A percentile compares a stretch with the other conserved stretches of the same genome.
phyloP scores from a whole-genome alignment of 805 yeast genomes.

The Candida insectalens region DNA sequence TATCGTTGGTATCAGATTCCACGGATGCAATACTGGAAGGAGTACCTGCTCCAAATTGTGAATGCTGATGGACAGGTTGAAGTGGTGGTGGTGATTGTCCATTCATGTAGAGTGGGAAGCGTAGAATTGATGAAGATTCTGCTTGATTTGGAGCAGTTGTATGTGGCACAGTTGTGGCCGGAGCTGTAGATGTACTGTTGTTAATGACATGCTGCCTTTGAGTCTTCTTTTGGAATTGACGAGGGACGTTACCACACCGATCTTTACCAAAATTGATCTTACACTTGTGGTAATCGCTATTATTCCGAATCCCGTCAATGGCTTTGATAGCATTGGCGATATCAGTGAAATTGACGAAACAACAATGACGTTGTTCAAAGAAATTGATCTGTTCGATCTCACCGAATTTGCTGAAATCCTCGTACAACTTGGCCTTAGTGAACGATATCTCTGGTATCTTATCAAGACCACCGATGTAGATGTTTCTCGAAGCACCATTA shows the following conservation, averaged over 20 bases:
- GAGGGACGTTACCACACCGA: slow-evolving; percentile 90
- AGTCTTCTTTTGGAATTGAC: slow-evolving; percentile 39
- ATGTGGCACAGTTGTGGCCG: not conserved
- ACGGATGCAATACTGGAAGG: not conserved
- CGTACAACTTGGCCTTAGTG: slow-evolving; percentile 42
- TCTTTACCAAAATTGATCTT: slow-evolving; percentile 91
- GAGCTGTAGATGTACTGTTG: not conserved
- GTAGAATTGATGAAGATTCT: not conserved
- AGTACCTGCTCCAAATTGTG: not conserved
- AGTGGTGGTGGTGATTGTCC: not conserved
- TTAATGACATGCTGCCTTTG: not conserved
- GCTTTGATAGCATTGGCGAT: slow-evolving; percentile 89
- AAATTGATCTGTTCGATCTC: slow-evolving; percentile 93
- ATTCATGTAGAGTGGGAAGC: not conserved
- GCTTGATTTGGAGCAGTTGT: not conserved
- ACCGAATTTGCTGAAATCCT: slow-evolving; percentile 75
- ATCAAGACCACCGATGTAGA: slow-evolving; percentile 62
- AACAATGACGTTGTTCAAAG: slow-evolving; percentile 75
- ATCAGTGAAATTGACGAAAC: slow-evolving; percentile 85
- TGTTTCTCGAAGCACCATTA: slow-evolving; percentile 89
- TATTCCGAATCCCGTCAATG: slow-evolving; percentile 79
- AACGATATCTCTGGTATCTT: slow-evolving; percentile 20
- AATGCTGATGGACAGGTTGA: not conserved
- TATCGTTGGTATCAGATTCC: slow-evolving; percentile 8
- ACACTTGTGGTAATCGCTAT: slow-evolving; percentile 55